phyloP scores from a whole-genome alignment of 371 early-diverging fungal genomes.

The Rhizopus delemar region DNA sequence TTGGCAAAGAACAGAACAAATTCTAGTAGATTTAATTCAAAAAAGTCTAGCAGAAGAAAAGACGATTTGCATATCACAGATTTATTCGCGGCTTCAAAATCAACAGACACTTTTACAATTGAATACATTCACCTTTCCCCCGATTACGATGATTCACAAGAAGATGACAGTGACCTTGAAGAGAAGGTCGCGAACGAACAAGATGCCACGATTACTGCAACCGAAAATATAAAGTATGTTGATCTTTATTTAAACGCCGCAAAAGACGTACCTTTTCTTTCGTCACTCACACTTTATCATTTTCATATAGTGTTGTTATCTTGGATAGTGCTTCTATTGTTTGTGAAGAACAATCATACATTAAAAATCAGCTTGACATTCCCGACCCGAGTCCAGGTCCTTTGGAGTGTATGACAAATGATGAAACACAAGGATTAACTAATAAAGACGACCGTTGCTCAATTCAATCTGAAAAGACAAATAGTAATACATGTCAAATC shows the following conservation, averaged over 20 bases:
- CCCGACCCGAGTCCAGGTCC: too few species aligned
- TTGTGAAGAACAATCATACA: too few species aligned
- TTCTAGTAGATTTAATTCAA: background rate
- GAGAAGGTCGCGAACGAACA: background rate
- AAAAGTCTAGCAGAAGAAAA: background rate
- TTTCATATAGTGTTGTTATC: background rate
- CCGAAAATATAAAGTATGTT: constrained; percentile 1
- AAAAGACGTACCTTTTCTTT: too few species aligned
- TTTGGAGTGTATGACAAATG: too few species aligned
- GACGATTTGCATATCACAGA: background rate
- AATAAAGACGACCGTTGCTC: background rate
- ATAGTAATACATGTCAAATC: too few species aligned
- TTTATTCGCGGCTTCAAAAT: background rate
- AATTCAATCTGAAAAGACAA: background rate
- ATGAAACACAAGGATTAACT: too few species aligned
- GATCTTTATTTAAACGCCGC: background rate
- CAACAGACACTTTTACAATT: background rate
- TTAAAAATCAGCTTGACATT: too few species aligned
- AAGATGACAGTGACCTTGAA: background rate
- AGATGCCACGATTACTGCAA: background rate
- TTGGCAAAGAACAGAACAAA: background rate
- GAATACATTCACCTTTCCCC: background rate
- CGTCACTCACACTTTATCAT: too few species aligned
- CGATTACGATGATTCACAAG: background rate
- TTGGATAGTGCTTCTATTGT: background rate